These are phyloP conservation scores for Takakia lepidozioides DNA, from an alignment of 225 moss, liverwort and hornwort species.

Conservation along the genomic window DNA sequence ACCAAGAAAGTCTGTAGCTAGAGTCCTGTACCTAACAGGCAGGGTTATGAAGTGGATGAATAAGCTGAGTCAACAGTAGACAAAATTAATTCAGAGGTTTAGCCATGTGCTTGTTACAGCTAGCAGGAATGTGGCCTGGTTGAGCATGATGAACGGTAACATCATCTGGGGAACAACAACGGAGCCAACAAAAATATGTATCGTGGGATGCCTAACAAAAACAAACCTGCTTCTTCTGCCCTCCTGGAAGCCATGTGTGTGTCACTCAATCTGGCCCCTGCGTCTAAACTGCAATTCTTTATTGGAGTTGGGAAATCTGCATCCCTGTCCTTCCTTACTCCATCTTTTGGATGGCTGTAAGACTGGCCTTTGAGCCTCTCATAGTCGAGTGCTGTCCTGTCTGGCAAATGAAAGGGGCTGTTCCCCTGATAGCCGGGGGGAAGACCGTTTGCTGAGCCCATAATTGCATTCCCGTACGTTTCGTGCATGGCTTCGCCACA, in stretches of 20 bases:
- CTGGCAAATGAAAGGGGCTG: constrained; percentile 34
- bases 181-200: too few species aligned
- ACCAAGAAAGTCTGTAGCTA: too few species aligned
- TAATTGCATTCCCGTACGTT: constrained; percentile 5
- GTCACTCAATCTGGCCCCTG: constrained; percentile 42
- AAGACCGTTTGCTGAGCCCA: constrained; percentile 22
- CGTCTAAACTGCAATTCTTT: constrained; percentile 26
- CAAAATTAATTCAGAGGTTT: too few species aligned
- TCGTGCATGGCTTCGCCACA: background rate
- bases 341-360: constrained; percentile 21
- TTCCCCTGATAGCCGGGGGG: constrained; percentile 22
- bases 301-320: constrained; percentile 24
- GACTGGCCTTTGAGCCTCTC: constrained; percentile 33
- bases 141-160: too few species aligned
- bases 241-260: constrained; percentile 41
- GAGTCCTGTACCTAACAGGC: too few species aligned
- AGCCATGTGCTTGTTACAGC: too few species aligned
- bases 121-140: too few species aligned
- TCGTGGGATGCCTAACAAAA: too few species aligned
- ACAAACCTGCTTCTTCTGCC: constrained; percentile 47
- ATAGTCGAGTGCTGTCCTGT: constrained; percentile 28
- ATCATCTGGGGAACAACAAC: too few species aligned
- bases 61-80: too few species aligned
- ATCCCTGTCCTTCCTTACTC: background rate
- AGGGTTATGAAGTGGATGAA: too few species aligned